Evolutionary conservation across 1,139 yeast genomes (phyloP).

Genomic region (Arxiozyma bovina): DNA sequence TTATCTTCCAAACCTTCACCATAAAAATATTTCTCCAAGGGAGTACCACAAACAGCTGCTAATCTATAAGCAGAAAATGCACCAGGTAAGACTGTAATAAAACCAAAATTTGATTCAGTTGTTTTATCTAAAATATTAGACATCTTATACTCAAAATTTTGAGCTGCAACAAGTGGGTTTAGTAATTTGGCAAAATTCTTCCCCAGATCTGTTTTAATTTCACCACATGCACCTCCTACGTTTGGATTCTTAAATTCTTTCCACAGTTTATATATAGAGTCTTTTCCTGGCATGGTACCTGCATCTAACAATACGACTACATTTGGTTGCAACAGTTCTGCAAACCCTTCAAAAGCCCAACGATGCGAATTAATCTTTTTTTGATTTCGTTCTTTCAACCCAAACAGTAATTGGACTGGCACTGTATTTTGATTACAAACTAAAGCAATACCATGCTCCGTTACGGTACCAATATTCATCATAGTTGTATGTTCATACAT

Average conservation of each 20-base stretch:
- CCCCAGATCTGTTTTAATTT: constrained; percentile 83
- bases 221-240: constrained; percentile 95
- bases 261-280: constrained; percentile 80
- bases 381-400: constrained; percentile 80
- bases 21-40: constrained; percentile 79
- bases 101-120: constrained; percentile 81
- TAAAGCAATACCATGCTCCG: constrained; percentile 59
- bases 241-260: constrained; percentile 76
- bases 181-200: constrained; percentile 55
- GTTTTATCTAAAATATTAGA: constrained; percentile 89
- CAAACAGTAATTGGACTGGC: constrained; percentile 86
- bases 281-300: constrained; percentile 86
- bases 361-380: constrained; percentile 92
- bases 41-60: constrained; percentile 73
- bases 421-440: constrained; percentile 41
- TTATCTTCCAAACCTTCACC: constrained; percentile 72
- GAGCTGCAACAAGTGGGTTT: constrained; percentile 86
- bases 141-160: constrained; percentile 87
- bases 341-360: constrained; percentile 92
- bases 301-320: constrained; percentile 82
- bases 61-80: constrained; percentile 87
- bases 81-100: constrained; percentile 84
- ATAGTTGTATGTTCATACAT: constrained; percentile 79
- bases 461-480: constrained; percentile 51
- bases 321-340: constrained; percentile 77